Evolutionary conservation across 2,329 filamentous ascomycete genomes (phyloP), one percentile per base, ranked within the genome.

Genomic region (Calonectria pauciramosa): DNA sequence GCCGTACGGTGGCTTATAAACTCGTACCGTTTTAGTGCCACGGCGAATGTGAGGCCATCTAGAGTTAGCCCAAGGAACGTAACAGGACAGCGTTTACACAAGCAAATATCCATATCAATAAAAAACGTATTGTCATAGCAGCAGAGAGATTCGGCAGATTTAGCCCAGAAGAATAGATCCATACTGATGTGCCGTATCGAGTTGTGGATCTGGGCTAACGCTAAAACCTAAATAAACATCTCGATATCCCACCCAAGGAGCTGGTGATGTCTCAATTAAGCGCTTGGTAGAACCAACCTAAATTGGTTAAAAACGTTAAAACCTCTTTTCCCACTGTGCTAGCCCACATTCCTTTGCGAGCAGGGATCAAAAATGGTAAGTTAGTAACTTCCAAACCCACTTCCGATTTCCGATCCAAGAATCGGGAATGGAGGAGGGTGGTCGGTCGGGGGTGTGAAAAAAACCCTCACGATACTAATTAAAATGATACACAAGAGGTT

Each of bases 291-390:
- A 41, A 38, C 26, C 38, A 41, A 63, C 14, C 13, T 41, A 41
- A 41, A 63, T 63, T 41, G 56, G 56, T 20, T 41, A 63, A 63
- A 41, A 63, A 34, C 56, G 56, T 41, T 63, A 28, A 63, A 41
- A 16, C n/a, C 20, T 26, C 18, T 63, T 63, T 63, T 5, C 23
- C 26, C 36, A 10, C 36, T 41, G 20, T 32, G 3, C n/a, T 26
- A 63, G 36, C 23, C 56, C 36, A 41, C 56, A 63, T 63, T 63
- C 56, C 36, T 63, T 10, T 36, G 16, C 23, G 26, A 41, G 20
- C n/a, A 63, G 36, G 56, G 26, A 63, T 63, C 30, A 26, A 9
- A 9, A 20, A 28, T n/a, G 23, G 16, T 23, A 63, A 63, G 3
- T 36, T 36, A 60, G 34, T 26, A 38, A 38, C 56, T 59, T 59